Conservation (phyloP, 2,329 filamentous ascomycete species). For the Diaporthe humulicola region DNA sequence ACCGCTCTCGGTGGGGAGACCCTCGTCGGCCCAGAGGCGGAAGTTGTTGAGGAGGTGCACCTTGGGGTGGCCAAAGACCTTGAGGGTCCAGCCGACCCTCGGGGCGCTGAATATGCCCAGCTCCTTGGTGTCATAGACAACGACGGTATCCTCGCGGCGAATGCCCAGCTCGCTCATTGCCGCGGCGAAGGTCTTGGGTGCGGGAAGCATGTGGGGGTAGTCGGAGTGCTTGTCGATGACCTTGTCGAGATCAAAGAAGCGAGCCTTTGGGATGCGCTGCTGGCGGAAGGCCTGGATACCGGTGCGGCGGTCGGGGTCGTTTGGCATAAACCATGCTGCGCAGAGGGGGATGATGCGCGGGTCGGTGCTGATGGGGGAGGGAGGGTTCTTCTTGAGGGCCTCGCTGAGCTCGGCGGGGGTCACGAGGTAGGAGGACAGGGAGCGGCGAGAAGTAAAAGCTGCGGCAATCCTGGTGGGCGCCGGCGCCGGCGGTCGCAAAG, state of each 20-base stretch:
- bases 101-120: constrained; percentile 95
- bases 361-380: constrained; percentile 82
- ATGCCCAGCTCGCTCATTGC: constrained; percentile 94
- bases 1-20: constrained; percentile 85
- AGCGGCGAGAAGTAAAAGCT: constrained; percentile 54
- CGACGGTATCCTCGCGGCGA: constrained; percentile 86
- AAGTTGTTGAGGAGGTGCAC: constrained; percentile 98
- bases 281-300: constrained; percentile 86
- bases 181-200: constrained; percentile 81
- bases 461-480: constrained; percentile 41
- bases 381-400: constrained; percentile 85
- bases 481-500: constrained; percentile 40
- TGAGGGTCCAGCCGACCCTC: constrained; percentile 92
- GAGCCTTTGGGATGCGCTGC: constrained; percentile 86
- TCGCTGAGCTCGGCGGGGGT: constrained; percentile 85
- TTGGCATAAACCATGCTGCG: constrained; percentile 96
- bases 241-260: constrained; percentile 96
- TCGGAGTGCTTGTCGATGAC: constrained; percentile 89
- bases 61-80: constrained; percentile 87
- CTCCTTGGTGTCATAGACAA: constrained; percentile 94
- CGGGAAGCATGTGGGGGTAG: constrained; percentile 97
- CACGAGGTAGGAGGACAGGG: constrained; percentile 86
- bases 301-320: constrained; percentile 78
- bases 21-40: constrained; percentile 89
- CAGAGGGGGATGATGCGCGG: constrained; percentile 90